These are phyloP conservation scores for Colletotrichum sp. DNA, from an alignment of 2,329 filamentous ascomycete species.

Conservation along the genomic window DNA sequence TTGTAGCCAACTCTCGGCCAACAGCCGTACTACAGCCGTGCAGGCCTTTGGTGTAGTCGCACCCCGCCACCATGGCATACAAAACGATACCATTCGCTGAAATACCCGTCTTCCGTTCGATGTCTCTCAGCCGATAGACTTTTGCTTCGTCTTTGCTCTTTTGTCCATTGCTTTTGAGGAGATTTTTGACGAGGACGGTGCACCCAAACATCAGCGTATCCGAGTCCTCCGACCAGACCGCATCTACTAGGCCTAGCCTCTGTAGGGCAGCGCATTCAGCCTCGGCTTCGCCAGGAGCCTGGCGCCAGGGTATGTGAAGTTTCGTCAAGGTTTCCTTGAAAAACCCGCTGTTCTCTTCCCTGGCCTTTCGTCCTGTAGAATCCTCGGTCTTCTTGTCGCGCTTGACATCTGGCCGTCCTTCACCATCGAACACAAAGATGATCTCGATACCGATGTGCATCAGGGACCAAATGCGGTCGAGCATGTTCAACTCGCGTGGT, in stretches of 20 bases:
- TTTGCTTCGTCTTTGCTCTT: conserved; percentile 17
- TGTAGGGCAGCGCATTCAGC: conserved; percentile 53
- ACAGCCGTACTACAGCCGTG: neutral
- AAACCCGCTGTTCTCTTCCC: conserved; percentile 17
- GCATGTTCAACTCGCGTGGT: neutral
- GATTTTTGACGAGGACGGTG: conserved; percentile 31
- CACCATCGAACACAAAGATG: conserved; percentile 60
- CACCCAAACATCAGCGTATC: conserved; percentile 54
- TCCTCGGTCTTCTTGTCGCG: neutral
- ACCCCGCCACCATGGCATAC: conserved; percentile 29
- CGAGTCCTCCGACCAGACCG: conserved; percentile 52
- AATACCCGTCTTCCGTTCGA: neutral
- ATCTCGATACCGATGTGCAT: conserved; percentile 54
- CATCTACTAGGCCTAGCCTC: conserved; percentile 47
- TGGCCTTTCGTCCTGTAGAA: neutral
- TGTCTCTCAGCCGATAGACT: conserved; percentile 11
- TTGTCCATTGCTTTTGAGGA: neutral
- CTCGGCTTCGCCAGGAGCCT: conserved; percentile 51
- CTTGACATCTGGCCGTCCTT: conserved; percentile 34
- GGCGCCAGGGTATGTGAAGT: conserved; percentile 45
- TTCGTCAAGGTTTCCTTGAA: conserved; percentile 38
- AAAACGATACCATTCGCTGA: conserved; percentile 25
- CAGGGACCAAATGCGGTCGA: conserved; percentile 32
- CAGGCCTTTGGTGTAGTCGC: conserved; percentile 26
- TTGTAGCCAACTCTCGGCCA: neutral